phyloP scores from a whole-genome alignment of 2,329 filamentous ascomycete genomes.

The Pseudogymnoascus sp. region DNA sequence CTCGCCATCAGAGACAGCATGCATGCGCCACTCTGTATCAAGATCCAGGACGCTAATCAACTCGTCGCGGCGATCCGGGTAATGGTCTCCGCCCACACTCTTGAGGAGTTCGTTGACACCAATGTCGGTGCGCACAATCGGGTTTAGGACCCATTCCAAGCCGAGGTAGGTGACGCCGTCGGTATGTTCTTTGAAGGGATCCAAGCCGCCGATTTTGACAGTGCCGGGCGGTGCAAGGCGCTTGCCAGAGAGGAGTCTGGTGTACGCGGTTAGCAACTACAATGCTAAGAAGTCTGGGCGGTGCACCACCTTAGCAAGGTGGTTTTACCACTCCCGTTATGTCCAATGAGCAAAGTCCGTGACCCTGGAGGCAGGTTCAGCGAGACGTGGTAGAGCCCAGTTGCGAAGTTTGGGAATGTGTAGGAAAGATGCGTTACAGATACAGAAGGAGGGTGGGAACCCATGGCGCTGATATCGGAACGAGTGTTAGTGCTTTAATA shows the following conservation, averaged over 20 bases:
- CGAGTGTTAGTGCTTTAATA: conserved; percentile 4
- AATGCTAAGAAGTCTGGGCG: conserved; percentile 31
- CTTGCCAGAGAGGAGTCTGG: conserved; percentile 77
- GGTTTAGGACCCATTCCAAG: conserved; percentile 96
- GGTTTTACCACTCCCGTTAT: conserved; percentile 96
- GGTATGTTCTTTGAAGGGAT: conserved; percentile 84
- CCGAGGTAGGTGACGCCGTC: conserved; percentile 96
- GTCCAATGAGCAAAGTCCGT: conserved; percentile 86
- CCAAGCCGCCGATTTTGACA: conserved; percentile 73
- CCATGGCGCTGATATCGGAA: neutral
- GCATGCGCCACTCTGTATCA: conserved; percentile 89
- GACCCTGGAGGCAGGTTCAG: conserved; percentile 75
- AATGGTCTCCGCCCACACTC: conserved; percentile 81
- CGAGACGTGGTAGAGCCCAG: conserved; percentile 67
- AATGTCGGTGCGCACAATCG: conserved; percentile 91
- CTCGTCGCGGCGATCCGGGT: conserved; percentile 76
- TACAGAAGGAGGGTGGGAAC: conserved; percentile 41
- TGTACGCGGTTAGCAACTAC: neutral
- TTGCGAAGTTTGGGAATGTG: conserved; percentile 77
- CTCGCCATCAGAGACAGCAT: conserved; percentile 91
- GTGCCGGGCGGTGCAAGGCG: conserved; percentile 73
- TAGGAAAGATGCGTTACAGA: conserved; percentile 73
- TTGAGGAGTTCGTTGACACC: conserved; percentile 79
- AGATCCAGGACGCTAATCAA: conserved; percentile 85
- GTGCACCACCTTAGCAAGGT: conserved; percentile 62